Percentiles rank a stretch among this genome's conserved stretches.
Conservation (phyloP, 2,329 filamentous ascomycete species). For the Aspergillus bombycis region DNA sequence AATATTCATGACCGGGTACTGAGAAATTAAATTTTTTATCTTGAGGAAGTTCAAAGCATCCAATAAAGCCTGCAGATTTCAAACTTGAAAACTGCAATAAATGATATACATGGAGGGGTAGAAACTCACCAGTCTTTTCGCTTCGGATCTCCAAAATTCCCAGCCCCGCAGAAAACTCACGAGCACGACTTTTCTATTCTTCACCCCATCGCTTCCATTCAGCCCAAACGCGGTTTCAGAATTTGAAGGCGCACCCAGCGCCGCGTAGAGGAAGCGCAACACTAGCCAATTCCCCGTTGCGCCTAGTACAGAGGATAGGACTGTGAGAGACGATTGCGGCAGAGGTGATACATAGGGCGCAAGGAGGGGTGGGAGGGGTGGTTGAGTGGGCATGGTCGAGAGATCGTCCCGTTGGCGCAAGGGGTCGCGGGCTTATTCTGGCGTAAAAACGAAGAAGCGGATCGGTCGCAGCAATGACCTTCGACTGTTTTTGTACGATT, state of each 20-base stretch:
- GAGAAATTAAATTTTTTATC: background rate
- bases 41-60: too few relatives aligned
- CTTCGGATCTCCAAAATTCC: slow-evolving; percentile 76
- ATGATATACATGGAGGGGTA: background rate
- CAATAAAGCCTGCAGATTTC: background rate
- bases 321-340: slow-evolving; percentile 42
- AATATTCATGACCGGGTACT: background rate
- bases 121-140: slow-evolving; percentile 64
- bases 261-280: slow-evolving; percentile 54
- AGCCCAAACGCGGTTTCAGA: slow-evolving; percentile 24
- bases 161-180: slow-evolving; percentile 81
- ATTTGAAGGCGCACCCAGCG: slow-evolving; percentile 37
- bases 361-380: slow-evolving; percentile 45
- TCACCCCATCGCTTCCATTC: slow-evolving; percentile 32
- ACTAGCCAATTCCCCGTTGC: slow-evolving; percentile 61
- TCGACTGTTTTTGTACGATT: background rate
- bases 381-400: slow-evolving; percentile 42
- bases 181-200: slow-evolving; percentile 64
- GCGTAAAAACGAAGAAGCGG: background rate
- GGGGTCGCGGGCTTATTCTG: background rate
- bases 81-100: background rate
- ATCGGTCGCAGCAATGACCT: background rate
- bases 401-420: background rate
- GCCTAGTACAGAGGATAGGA: slow-evolving; percentile 49
- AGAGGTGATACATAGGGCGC: slow-evolving; percentile 40